These are phyloP conservation scores for Angophora floribunda DNA, from an alignment of 345 rosid species.

Conservation along the genomic window DNA sequence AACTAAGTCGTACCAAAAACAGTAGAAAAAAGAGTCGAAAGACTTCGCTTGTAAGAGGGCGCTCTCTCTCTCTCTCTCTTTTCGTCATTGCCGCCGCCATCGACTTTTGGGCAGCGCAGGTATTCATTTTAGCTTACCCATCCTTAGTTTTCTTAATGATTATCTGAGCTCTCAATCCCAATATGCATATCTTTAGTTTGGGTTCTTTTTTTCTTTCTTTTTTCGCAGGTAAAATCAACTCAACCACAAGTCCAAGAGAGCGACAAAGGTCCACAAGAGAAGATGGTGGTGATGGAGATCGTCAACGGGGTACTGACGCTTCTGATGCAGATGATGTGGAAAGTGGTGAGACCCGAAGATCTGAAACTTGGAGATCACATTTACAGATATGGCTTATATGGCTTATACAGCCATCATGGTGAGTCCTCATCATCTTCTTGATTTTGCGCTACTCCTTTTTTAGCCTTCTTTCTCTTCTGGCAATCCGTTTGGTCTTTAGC, in stretches of 20 bases:
- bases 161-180: not conserved
- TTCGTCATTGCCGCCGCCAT: not conserved
- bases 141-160: not conserved
- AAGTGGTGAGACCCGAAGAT: not conserved
- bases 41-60: not conserved
- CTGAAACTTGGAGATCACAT: not conserved
- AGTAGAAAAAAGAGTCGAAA: not conserved
- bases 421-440: not conserved
- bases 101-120: not conserved
- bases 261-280: not conserved
- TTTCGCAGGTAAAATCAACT: not conserved
- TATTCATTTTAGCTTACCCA: not conserved
- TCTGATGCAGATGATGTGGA: not conserved
- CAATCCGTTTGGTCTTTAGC: not conserved
- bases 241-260: not conserved
- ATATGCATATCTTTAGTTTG: not conserved
- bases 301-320: not conserved
- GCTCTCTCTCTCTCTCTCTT: not conserved
- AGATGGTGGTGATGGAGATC: not conserved
- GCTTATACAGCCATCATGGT: not conserved
- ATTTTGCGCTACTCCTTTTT: not conserved
- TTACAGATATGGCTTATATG: not conserved
- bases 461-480: accelerated
- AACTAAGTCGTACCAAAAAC: not conserved
- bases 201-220: too few relatives aligned